Percentiles rank a stretch among this genome's conserved stretches.
Evolutionary conservation across 2,329 filamentous ascomycete genomes (phyloP).

Genomic region (Didymella lethalis): DNA sequence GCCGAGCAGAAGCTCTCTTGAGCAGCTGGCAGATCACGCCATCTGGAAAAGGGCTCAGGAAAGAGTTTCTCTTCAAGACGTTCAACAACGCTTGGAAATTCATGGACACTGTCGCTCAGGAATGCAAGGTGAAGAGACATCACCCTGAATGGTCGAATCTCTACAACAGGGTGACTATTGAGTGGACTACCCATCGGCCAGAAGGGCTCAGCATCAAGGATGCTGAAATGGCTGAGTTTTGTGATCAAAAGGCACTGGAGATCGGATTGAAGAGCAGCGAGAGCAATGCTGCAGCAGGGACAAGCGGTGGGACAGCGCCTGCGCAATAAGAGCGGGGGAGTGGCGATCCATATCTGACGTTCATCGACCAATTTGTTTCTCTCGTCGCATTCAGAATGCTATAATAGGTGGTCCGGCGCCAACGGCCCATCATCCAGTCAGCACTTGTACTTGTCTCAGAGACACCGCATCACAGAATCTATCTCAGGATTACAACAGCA

Average conservation of each 20-base stretch:
- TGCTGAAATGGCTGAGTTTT: conserved; percentile 49
- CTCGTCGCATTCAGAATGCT: not conserved
- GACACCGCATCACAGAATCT: too few relatives aligned
- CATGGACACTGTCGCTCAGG: conserved; percentile 45
- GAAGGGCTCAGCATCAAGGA: conserved; percentile 47
- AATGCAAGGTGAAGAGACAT: conserved; percentile 45
- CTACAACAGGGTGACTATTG: conserved; percentile 45
- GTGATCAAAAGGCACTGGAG: conserved; percentile 38
- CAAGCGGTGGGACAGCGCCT: not conserved
- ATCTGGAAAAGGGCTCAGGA: conserved; percentile 37
- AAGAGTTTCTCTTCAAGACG: conserved; percentile 40
- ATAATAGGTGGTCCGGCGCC: not conserved
- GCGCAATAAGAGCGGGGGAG: not conserved
- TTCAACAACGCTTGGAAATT: conserved; percentile 47
- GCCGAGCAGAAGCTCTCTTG: conserved; percentile 34
- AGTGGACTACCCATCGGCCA: conserved; percentile 50
- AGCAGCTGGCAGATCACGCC: conserved; percentile 37
- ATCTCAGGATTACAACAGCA: not conserved
- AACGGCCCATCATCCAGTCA: too few relatives aligned
- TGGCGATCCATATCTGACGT: not conserved
- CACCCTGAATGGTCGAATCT: conserved; percentile 48
- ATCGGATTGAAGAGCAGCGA: conserved; percentile 35
- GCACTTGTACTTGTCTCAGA: too few relatives aligned
- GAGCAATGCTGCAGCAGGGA: not conserved
- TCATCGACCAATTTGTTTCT: not conserved